These are phyloP conservation scores for Micractinium conductrix DNA, from an alignment of 139 green algal genomes.

Conservation along the genomic window DNA sequence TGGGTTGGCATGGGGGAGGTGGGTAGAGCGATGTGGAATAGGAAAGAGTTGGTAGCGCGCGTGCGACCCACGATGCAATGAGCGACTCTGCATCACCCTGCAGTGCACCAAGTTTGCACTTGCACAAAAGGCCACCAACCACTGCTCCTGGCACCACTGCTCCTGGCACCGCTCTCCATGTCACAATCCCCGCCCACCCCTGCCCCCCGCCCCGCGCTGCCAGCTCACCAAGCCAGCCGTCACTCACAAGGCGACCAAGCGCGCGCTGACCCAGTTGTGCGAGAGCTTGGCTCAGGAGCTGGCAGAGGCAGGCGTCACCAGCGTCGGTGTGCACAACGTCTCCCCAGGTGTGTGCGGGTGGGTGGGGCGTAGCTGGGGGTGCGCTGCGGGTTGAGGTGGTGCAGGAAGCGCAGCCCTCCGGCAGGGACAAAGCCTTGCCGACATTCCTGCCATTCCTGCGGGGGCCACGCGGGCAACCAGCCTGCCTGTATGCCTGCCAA, in stretches of 20 bases:
- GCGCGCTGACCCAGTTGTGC: constrained; percentile 63
- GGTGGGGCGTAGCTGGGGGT: too few relatives aligned
- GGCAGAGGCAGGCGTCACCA: constrained; percentile 11
- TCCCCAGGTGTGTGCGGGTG: constrained; percentile 60
- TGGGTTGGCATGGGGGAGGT: background rate
- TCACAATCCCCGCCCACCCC: background rate
- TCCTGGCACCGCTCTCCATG: background rate
- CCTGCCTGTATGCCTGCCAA: background rate
- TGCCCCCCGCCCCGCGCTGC: background rate
- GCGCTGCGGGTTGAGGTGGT: too few relatives aligned
- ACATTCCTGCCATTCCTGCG: too few relatives aligned
- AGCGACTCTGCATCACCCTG: too few relatives aligned
- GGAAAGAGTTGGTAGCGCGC: too few relatives aligned
- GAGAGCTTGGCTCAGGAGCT: constrained; percentile 59
- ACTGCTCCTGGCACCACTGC: background rate
- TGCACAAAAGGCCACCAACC: background rate
- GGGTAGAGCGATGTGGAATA: too few relatives aligned
- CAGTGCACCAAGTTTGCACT: constrained; percentile 48
- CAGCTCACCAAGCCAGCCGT: constrained; percentile 50
- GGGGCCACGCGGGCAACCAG: too few relatives aligned
- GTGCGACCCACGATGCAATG: too few relatives aligned
- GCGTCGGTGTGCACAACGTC: constrained; percentile 73
- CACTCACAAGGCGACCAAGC: constrained; percentile 74
- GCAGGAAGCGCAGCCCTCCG: background rate
- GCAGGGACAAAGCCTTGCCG: too few relatives aligned